Evolutionary conservation across 106 monocot genomes (phyloP), one percentile per base, ranked within the genome.

Genomic region (Dioscorea alata): DNA sequence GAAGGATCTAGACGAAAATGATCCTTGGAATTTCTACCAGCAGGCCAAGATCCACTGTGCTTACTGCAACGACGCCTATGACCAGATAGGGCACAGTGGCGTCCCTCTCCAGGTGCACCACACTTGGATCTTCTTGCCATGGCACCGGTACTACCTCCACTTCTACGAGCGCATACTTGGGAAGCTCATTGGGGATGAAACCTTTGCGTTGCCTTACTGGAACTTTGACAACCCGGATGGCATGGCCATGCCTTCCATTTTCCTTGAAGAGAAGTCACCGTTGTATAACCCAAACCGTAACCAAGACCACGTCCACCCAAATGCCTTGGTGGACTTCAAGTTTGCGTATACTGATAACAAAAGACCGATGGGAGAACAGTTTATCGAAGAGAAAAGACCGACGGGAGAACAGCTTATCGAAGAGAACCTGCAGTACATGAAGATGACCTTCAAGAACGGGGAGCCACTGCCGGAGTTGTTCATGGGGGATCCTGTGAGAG

Each of bases 41-140:
- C 85, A 85, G 49, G 80, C 85, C 35, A 60, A 58, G 5, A n/a
- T 80, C 33, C 85, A 85, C 65, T 77, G 80, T 57, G 77, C 74
- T 13, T 80, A 74, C 76, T 85, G 85, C 73, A 74, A 80, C 74
- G 73, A 35, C 22, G 70, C 66, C 52, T 84, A 77, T 61, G 53
- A 78, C 48, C 79, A 79, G 75, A 50, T n/a, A n/a, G n/a, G n/a
- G n/a, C n/a, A 60, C 7, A 56, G 34, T 17, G 32, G 13, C 2
- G 68, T 49, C 0, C 19, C 20, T 7, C 42, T 76, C 18, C 76
- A 81, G 54, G 76, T 81, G 4, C 80, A 80, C 69, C 54, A 2
- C 65, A 71, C 65, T 51, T 80, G 80, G 80, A 8, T 75, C 23
- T 80, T 80, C 74, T 59, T 75, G 57, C 80, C 80, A n/a, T 80